A percentile compares a stretch with the other conserved stretches of the same genome.
phyloP scores from a whole-genome alignment of 441 rosid species.

The Populus hybrid region DNA sequence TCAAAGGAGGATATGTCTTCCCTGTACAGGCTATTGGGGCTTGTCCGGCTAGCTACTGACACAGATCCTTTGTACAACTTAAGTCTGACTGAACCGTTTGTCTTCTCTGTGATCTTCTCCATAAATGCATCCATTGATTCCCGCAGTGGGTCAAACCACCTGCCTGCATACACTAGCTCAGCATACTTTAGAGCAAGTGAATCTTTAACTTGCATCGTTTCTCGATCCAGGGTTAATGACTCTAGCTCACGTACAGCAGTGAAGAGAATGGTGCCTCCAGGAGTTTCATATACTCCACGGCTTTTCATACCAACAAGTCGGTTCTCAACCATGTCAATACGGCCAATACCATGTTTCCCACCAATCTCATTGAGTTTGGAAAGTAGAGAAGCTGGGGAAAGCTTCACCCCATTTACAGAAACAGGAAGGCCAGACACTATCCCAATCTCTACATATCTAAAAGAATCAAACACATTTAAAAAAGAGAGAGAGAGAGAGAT shows the following conservation, averaged over 20 bases:
- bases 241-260: slow-evolving; percentile 74
- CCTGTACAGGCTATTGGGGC: slow-evolving; percentile 75
- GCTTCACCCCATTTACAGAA: slow-evolving; percentile 64
- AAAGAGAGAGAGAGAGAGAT: fast-evolving
- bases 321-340: slow-evolving; percentile 91
- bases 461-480: slow-evolving; percentile 8
- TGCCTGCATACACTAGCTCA: slow-evolving; percentile 91
- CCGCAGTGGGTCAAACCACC: slow-evolving; percentile 87
- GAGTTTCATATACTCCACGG: slow-evolving; percentile 97
- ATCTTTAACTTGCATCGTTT: slow-evolving; percentile 80
- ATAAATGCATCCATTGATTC: slow-evolving; percentile 84
- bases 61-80: slow-evolving; percentile 81
- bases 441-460: slow-evolving; percentile 69
- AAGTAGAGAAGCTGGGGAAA: slow-evolving; percentile 81
- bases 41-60: slow-evolving; percentile 53
- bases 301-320: slow-evolving; percentile 95
- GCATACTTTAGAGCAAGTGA: slow-evolving; percentile 77
- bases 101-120: slow-evolving; percentile 73
- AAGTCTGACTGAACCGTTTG: slow-evolving; percentile 64
- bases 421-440: slow-evolving; percentile 72
- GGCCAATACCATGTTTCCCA: slow-evolving; percentile 84
- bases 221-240: slow-evolving; percentile 78
- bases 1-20: slow-evolving; percentile 91
- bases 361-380: slow-evolving; percentile 70
- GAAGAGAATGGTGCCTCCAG: slow-evolving; percentile 88